Evolutionary conservation across 1,139 yeast genomes (phyloP), one percentile per base, ranked within the genome.

Genomic region (Tardiomyces depauwii): DNA sequence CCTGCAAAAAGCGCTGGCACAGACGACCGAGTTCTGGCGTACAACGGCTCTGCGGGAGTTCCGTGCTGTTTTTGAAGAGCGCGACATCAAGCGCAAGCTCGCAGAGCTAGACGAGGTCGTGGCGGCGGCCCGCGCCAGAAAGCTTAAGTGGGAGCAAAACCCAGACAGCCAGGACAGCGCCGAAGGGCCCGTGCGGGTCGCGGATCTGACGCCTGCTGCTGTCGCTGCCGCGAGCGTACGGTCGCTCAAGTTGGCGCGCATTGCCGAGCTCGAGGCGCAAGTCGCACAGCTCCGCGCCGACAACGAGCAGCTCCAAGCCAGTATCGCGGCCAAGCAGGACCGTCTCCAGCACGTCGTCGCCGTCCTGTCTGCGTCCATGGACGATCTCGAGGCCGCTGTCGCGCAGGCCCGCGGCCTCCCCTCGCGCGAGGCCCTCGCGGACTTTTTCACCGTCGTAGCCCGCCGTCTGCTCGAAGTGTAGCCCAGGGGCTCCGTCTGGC

Each of bases 71-170:
- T 80, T 78, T 56, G 61, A 67, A 12, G 95, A 86, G 52, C 67
- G 88, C 38, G 71, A 77, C 25, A 68, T 84, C 1, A 70, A 77
- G 49, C 51, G 48, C 36, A 82, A 80, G 54, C 64, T 87, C 47
- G 68, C 79, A 52, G 80, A 77, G 47, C 65, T 87, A 45, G 96
- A 87, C 58, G 78, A 73, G 41, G 63, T 86, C 23, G 74, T 86
- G 19, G 65, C 67, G 13, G 70, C 68, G 14, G 91, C 93, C 7
- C 61, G 63, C 45, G 53, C 52, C 25, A 56, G 74, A 25, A 56
- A 61, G 44, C 46, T 52, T 13, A 44, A 49, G 19, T 50, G 51
- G 43, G 46, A 41, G 25, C 12, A n/a, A n/a, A 21, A 21, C 25
- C 25, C 25, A 7, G 7, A 7, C 25, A 4, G 7, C 7, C 25